These are phyloP conservation scores for Scheffersomyces spartinae DNA, from an alignment of 805 yeast species.

Conservation along the genomic window DNA sequence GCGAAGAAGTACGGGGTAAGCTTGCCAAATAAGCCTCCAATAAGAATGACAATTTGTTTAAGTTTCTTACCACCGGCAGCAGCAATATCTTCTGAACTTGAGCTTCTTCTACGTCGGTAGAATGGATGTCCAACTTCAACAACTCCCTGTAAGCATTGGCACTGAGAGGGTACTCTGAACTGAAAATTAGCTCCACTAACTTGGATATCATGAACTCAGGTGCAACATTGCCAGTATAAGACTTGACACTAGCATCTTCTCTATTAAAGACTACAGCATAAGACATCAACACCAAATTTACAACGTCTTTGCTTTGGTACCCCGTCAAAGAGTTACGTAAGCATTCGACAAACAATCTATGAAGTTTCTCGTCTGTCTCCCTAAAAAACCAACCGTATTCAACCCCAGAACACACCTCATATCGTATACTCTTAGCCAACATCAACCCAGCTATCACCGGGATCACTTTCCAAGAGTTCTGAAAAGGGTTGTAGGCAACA, in stretches of 20 bases:
- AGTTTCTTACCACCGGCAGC: slow-evolving; percentile 40
- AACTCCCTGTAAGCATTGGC: slow-evolving; percentile 5
- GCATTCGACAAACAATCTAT: slow-evolving; percentile 16
- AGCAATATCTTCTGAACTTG: slow-evolving; percentile 8
- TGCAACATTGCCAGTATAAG: slow-evolving; percentile 9
- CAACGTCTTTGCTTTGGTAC: slow-evolving; percentile 11
- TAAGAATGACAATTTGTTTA: slow-evolving; percentile 37
- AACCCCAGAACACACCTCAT: slow-evolving; percentile 17
- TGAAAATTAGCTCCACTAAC: slow-evolving; percentile 8
- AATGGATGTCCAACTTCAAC: neutral
- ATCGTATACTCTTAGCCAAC: slow-evolving; percentile 21
- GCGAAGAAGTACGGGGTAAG: too few species aligned
- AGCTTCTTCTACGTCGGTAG: neutral
- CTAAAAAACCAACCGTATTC: slow-evolving; percentile 21
- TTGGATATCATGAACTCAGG: slow-evolving; percentile 6
- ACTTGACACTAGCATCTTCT: slow-evolving; percentile 9
- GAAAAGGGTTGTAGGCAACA: slow-evolving; percentile 16
- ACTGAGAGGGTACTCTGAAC: slow-evolving; percentile 8
- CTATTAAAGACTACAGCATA: slow-evolving; percentile 20
- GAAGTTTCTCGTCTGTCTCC: slow-evolving; percentile 20
- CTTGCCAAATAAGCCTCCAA: slow-evolving; percentile 22
- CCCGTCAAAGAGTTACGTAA: slow-evolving; percentile 14
- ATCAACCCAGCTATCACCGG: slow-evolving; percentile 32
- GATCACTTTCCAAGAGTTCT: slow-evolving; percentile 32
- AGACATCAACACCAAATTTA: slow-evolving; percentile 20